Conservation (phyloP, 2,329 filamentous ascomycete genomes). For the Sporothrix protearum region DNA sequence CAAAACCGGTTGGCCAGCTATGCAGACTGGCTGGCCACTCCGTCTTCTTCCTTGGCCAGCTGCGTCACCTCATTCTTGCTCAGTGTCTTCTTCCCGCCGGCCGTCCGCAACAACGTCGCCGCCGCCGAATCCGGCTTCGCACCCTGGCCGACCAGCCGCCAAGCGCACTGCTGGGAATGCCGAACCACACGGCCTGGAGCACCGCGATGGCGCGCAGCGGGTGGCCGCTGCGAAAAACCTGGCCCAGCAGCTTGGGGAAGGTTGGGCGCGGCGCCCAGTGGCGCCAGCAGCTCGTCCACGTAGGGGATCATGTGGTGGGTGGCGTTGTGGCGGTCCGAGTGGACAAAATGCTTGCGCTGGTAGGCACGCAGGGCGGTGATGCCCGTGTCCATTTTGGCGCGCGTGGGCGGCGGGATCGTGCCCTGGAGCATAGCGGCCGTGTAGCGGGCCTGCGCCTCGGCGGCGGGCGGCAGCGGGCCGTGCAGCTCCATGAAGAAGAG, state of each 20-base stretch:
- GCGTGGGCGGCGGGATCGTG: slow-evolving; percentile 31
- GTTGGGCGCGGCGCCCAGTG: slow-evolving; percentile 37
- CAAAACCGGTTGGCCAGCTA: neutral
- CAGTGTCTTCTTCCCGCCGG: slow-evolving; percentile 29
- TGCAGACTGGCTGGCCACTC: neutral
- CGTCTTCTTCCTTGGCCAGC: neutral
- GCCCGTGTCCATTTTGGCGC: slow-evolving; percentile 32
- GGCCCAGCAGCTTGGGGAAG: slow-evolving; percentile 32
- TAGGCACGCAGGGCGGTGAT: slow-evolving; percentile 32
- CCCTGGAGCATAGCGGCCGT: slow-evolving; percentile 34
- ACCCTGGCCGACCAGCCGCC: slow-evolving; percentile 37
- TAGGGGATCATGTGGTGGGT: slow-evolving; percentile 34
- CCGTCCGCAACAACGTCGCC: slow-evolving; percentile 36
- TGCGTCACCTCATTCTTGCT: slow-evolving; percentile 30
- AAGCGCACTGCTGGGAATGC: slow-evolving; percentile 38
- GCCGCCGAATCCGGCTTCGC: slow-evolving; percentile 33
- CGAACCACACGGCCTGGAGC: slow-evolving; percentile 38
- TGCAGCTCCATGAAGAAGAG: slow-evolving; percentile 37
- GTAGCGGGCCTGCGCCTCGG: slow-evolving; percentile 38
- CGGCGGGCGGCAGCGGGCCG: slow-evolving; percentile 35
- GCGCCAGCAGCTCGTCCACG: slow-evolving; percentile 36
- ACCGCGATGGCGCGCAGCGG: slow-evolving; percentile 33
- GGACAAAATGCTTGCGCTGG: slow-evolving; percentile 33
- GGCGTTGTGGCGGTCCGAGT: slow-evolving; percentile 35
- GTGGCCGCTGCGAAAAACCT: slow-evolving; percentile 31